These are phyloP conservation scores for Podila horticola DNA, from an alignment of 192 early-diverging fungal species.

Conservation along the genomic window DNA sequence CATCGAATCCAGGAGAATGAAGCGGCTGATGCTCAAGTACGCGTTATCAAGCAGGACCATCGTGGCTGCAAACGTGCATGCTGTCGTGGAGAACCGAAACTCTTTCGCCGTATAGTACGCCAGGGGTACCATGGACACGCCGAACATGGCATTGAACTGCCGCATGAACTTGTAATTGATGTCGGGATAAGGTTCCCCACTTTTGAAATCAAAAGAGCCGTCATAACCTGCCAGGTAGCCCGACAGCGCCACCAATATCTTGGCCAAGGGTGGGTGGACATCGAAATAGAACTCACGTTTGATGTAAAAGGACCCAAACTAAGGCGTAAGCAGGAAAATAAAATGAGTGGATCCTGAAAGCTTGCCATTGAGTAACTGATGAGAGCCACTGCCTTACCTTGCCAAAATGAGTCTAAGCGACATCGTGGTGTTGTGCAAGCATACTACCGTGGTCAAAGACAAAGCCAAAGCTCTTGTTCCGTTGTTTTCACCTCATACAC, in stretches of 20 bases:
- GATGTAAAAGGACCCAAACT: constrained; percentile 93
- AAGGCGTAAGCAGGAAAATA: constrained; percentile 16
- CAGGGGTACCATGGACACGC: constrained; percentile 83
- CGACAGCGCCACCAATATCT: constrained; percentile 90
- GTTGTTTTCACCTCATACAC: neutral
- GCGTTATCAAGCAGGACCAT: constrained; percentile 86
- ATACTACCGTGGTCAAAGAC: too few relatives aligned
- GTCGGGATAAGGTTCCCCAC: constrained; percentile 79
- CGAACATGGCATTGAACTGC: constrained; percentile 85
- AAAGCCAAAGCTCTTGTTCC: too few relatives aligned
- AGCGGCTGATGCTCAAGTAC: constrained; percentile 78
- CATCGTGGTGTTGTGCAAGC: neutral
- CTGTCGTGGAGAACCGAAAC: constrained; percentile 69
- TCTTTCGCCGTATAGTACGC: constrained; percentile 87
- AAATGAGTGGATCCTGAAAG: constrained; percentile 57
- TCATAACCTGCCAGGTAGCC: constrained; percentile 85
- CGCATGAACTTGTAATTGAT: constrained; percentile 93
- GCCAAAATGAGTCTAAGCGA: constrained; percentile 17
- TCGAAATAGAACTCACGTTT: constrained; percentile 93
- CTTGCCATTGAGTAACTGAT: constrained; percentile 11
- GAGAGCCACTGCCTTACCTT: neutral
- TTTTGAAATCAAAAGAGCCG: constrained; percentile 82
- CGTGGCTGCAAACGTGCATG: constrained; percentile 72
- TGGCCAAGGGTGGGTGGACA: constrained; percentile 96
- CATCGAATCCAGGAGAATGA: constrained; percentile 95